phyloP scores from a whole-genome alignment of 345 rosid genomes.

The Eucalyptus victrix region DNA sequence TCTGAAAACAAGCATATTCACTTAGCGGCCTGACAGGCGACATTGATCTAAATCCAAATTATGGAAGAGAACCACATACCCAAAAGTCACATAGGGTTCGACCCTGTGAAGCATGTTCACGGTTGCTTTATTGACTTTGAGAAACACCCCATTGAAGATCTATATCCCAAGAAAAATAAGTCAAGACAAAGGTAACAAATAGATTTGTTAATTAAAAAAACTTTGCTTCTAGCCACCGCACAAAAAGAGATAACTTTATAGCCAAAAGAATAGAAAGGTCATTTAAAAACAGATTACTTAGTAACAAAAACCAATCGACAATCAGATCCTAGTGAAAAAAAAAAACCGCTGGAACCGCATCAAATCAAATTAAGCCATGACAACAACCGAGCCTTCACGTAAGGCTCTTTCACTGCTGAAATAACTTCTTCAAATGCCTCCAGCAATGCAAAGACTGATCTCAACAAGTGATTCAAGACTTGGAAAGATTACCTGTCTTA shows the following conservation, averaged over 20 bases:
- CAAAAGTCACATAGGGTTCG: constrained; percentile 79
- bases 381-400: background rate
- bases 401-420: background rate
- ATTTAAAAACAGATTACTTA: background rate
- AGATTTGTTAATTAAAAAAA: background rate
- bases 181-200: background rate
- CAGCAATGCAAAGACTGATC: background rate
- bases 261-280: background rate
- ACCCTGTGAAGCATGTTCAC: constrained; percentile 76
- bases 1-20: background rate
- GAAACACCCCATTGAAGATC: constrained; percentile 88
- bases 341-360: background rate
- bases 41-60: background rate
- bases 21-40: background rate
- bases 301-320: background rate
- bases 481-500: constrained; percentile 51
- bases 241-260: background rate
- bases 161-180: background rate
- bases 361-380: background rate
- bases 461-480: background rate
- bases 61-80: constrained; percentile 15
- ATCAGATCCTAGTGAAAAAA: background rate
- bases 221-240: background rate
- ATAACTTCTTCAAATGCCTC: background rate
- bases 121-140: constrained; percentile 61